Percentiles rank a stretch among this genome's conserved stretches.
Evolutionary conservation across 495 filamentous ascomycete species (phyloP).

Genomic region (Schizothecium vesticola): DNA sequence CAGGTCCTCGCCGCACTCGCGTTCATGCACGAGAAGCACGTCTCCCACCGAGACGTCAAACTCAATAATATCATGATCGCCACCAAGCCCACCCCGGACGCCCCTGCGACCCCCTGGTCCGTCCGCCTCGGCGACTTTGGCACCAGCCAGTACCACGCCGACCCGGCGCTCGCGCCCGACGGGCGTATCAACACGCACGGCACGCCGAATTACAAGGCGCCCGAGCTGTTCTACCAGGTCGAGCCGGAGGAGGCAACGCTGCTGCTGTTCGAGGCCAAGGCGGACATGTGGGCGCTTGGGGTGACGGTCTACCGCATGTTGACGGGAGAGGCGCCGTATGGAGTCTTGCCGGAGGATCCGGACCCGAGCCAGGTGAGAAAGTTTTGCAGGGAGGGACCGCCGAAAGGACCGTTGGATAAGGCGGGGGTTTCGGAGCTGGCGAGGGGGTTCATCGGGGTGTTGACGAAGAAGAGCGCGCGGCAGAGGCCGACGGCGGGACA

Average conservation of each 20-base stretch:
- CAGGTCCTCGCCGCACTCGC: not conserved
- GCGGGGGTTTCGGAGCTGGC: not conserved
- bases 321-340: not conserved
- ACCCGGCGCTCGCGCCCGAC: not conserved
- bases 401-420: not conserved
- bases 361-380: too few relatives aligned
- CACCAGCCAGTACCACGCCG: not conserved
- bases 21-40: not conserved
- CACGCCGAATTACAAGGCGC: not conserved
- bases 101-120: not conserved
- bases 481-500: not conserved
- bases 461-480: not conserved
- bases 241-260: not conserved
- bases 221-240: not conserved
- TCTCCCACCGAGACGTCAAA: not conserved
- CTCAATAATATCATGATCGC: not conserved
- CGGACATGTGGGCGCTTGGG: not conserved
- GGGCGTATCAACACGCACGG: not conserved
- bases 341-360: not conserved
- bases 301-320: not conserved
- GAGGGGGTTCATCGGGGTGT: not conserved
- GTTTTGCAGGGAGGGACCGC: not conserved
- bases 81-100: not conserved
- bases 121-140: not conserved
- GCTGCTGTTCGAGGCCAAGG: not conserved